A percentile compares a stretch with the other conserved stretches of the same genome.
These are phyloP conservation scores for Xylaria arbuscula DNA, from an alignment of 2,329 filamentous ascomycete species.

Conservation along the genomic window DNA sequence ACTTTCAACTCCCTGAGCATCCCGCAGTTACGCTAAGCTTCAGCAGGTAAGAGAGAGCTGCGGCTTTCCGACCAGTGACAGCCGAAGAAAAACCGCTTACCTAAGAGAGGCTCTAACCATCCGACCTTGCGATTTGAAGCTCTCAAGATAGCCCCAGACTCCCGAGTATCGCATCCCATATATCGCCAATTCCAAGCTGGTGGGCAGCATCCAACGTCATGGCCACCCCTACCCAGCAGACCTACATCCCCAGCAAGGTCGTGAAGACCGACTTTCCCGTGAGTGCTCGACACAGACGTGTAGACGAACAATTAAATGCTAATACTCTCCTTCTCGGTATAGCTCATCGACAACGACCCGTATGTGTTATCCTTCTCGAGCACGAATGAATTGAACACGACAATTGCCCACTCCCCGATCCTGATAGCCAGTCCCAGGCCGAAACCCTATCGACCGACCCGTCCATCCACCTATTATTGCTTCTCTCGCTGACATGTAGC, in stretches of 20 bases:
- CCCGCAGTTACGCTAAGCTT: not conserved
- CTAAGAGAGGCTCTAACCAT: conserved; percentile 37
- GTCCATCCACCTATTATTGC: not conserved
- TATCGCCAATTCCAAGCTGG: conserved; percentile 36
- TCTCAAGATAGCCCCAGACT: conserved; percentile 22
- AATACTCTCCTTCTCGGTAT: conserved; percentile 48
- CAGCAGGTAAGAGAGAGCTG: too few relatives aligned
- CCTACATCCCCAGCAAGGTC: conserved; percentile 79
- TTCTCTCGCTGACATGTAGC: conserved; percentile 20
- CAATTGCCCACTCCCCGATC: conserved; percentile 1
- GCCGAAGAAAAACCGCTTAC: conserved; percentile 46
- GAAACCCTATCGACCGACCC: not conserved
- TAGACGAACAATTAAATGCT: conserved; percentile 36
- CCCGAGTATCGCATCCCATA: conserved; percentile 9
- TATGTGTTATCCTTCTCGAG: conserved; percentile 61
- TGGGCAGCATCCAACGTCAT: conserved; percentile 51
- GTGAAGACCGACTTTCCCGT: conserved; percentile 89
- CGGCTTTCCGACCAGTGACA: conserved; percentile 6
- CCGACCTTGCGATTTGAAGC: conserved; percentile 45
- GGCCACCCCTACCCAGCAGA: conserved; percentile 54
- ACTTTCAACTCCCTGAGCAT: not conserved
- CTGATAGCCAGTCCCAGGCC: not conserved
- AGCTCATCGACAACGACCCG: conserved; percentile 99
- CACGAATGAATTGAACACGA: conserved; percentile 4
- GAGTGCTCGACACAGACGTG: conserved; percentile 53